Evolutionary conservation across 768 basidiomycete genomes (phyloP).

Genomic region (Pleurotus citrinopileatus): DNA sequence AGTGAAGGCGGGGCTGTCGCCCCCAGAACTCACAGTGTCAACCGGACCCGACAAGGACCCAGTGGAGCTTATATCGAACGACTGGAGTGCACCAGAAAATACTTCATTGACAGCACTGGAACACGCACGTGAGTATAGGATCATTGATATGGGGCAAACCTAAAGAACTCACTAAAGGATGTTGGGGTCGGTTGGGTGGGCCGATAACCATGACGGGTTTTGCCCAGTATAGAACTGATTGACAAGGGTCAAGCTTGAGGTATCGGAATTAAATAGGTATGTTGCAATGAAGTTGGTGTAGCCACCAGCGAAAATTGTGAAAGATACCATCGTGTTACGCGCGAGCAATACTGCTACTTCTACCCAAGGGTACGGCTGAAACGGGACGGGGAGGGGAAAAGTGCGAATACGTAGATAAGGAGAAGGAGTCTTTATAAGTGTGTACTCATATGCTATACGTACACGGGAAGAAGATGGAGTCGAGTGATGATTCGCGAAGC

Average conservation of each 20-base stretch:
- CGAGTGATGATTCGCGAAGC: not conserved
- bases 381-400: too few relatives aligned
- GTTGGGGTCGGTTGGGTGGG: slow-evolving; percentile 52
- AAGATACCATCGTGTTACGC: slow-evolving; percentile 50
- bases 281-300: slow-evolving; percentile 60
- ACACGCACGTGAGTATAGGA: slow-evolving; percentile 1
- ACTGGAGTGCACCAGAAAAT: slow-evolving; percentile 47
- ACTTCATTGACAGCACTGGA: slow-evolving; percentile 62
- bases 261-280: slow-evolving; percentile 57
- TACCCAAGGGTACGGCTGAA: too few relatives aligned
- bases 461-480: not conserved
- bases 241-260: slow-evolving; percentile 42
- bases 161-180: slow-evolving; percentile 53
- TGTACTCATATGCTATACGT: not conserved
- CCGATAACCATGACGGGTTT: slow-evolving; percentile 60
- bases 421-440: too few relatives aligned
- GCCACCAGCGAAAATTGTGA: slow-evolving; percentile 68
- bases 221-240: slow-evolving; percentile 46
- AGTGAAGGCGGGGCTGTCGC: slow-evolving; percentile 50
- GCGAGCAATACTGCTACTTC: too few relatives aligned
- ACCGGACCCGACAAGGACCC: slow-evolving; percentile 43
- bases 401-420: too few relatives aligned
- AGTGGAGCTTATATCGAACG: slow-evolving; percentile 45
- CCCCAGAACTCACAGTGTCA: slow-evolving; percentile 46
- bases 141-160: not conserved